phyloP scores from a whole-genome alignment of 768 basidiomycete species.

The Russula sp. region DNA sequence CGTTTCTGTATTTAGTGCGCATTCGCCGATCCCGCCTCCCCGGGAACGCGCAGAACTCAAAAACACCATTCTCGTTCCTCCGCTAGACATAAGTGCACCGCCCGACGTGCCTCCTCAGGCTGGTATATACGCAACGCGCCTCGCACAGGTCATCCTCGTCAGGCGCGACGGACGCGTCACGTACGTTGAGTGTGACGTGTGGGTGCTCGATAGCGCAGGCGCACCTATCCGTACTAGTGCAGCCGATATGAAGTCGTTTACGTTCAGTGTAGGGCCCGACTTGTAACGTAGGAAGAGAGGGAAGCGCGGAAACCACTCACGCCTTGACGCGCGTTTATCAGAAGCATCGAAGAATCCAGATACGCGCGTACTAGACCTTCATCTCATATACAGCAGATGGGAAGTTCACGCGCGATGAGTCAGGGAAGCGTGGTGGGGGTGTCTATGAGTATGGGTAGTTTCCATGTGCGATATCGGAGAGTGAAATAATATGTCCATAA shows the following conservation, averaged over 20 bases:
- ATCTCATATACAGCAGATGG: not conserved
- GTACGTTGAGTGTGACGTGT: conserved; percentile 71
- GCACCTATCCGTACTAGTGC: conserved; percentile 36
- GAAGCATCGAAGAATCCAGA: not conserved
- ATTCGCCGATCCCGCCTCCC: conserved; percentile 30
- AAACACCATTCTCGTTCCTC: conserved; percentile 58
- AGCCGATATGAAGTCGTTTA: conserved; percentile 45
- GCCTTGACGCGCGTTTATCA: conserved; percentile 18
- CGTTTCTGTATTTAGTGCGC: not conserved
- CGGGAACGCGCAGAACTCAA: conserved; percentile 48
- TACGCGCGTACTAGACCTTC: not conserved
- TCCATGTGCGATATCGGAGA: conserved; percentile 20
- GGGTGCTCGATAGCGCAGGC: conserved; percentile 42
- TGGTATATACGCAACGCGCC: conserved; percentile 57
- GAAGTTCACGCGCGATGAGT: conserved; percentile 10
- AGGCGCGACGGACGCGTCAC: conserved; percentile 50
- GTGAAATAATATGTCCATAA: conserved; percentile 19
- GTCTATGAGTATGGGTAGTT: conserved; percentile 21
- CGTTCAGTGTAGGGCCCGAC: conserved; percentile 35
- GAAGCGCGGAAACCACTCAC: not conserved
- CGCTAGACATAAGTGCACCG: conserved; percentile 33
- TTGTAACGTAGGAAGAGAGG: not conserved
- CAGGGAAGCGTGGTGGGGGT: conserved; percentile 12
- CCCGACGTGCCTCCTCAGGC: conserved; percentile 3
- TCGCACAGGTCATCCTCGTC: conserved; percentile 67